Evolutionary conservation across 2,329 filamentous ascomycete species (phyloP).

Genomic region (Trichophyton verrucosum): DNA sequence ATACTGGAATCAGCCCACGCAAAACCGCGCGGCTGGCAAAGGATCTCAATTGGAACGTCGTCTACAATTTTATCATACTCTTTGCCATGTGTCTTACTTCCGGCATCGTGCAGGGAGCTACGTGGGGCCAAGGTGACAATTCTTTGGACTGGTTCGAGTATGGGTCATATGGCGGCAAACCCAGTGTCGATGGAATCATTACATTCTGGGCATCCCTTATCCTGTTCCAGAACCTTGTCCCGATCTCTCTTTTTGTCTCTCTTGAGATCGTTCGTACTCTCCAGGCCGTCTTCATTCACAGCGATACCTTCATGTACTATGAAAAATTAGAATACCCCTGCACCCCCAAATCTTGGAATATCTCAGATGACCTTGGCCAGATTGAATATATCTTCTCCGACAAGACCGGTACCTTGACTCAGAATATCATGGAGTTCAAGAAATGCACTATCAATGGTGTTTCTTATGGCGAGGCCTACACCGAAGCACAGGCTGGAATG

Average conservation of each 20-base stretch:
- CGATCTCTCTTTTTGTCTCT: conserved; percentile 94
- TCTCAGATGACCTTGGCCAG: conserved; percentile 93
- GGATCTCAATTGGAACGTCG: conserved; percentile 92
- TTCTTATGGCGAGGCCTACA: conserved; percentile 93
- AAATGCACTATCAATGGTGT: conserved; percentile 95
- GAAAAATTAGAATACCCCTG: conserved; percentile 87
- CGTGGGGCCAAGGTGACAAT: conserved; percentile 62
- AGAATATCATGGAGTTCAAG: conserved; percentile 98
- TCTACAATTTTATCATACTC: conserved; percentile 89
- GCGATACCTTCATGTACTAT: conserved; percentile 93
- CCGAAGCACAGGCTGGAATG: conserved; percentile 92
- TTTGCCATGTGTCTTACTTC: conserved; percentile 79
- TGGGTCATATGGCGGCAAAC: conserved; percentile 62
- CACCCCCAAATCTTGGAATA: conserved; percentile 97
- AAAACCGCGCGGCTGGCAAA: conserved; percentile 85
- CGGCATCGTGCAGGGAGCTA: conserved; percentile 70
- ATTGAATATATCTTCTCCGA: conserved; percentile 99
- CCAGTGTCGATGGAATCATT: conserved; percentile 77
- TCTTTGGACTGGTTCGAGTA: conserved; percentile 76
- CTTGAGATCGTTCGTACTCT: conserved; percentile 87
- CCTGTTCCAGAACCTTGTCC: conserved; percentile 95
- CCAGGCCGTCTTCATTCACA: conserved; percentile 96
- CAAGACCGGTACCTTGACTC: conserved; percentile 80
- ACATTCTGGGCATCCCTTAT: conserved; percentile 94
- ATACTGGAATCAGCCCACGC: conserved; percentile 85